Conservation (phyloP, 208 protist species). For the Blastocrithidia nonstop region DNA sequence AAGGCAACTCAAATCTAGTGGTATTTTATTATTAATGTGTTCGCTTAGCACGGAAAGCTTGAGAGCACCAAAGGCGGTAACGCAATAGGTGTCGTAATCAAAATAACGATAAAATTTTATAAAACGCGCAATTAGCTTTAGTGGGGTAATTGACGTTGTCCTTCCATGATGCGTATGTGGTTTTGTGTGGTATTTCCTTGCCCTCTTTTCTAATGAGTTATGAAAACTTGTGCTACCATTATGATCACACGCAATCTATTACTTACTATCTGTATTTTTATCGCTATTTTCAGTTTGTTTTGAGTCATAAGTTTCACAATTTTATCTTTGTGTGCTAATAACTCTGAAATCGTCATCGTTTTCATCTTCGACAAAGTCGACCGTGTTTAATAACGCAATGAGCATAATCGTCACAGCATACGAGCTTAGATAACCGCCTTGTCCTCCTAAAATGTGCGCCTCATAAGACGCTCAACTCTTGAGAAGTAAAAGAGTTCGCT, state of each 20-base stretch:
- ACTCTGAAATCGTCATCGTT: slow-evolving; percentile 4
- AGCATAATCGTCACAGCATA: slow-evolving; percentile 86
- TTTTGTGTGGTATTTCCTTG: too few relatives aligned
- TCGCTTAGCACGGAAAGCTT: slow-evolving; percentile 35
- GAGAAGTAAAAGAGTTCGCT: slow-evolving; percentile 78
- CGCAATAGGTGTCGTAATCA: slow-evolving; percentile 64
- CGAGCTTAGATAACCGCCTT: slow-evolving; percentile 79
- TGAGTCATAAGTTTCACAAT: too few relatives aligned
- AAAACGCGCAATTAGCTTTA: slow-evolving; percentile 53
- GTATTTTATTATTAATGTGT: too few relatives aligned
- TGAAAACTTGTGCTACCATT: too few relatives aligned
- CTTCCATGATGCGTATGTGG: background rate
- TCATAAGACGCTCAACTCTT: slow-evolving; percentile 88
- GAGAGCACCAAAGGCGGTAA: slow-evolving; percentile 66
- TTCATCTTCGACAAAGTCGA: slow-evolving; percentile 73
- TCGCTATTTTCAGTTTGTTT: background rate
- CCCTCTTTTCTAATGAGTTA: too few relatives aligned
- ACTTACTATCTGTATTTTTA: slow-evolving; percentile 4
- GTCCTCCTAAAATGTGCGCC: slow-evolving; percentile 73
- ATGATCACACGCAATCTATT: too few relatives aligned
- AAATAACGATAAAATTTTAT: slow-evolving; percentile 71
- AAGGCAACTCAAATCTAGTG: too few relatives aligned
- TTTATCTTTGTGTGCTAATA: too few relatives aligned
- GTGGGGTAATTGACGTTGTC: slow-evolving; percentile 13
- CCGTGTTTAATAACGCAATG: slow-evolving; percentile 76